phyloP scores from a whole-genome alignment of 768 basidiomycete genomes.

The Amylocystis lapponica region DNA sequence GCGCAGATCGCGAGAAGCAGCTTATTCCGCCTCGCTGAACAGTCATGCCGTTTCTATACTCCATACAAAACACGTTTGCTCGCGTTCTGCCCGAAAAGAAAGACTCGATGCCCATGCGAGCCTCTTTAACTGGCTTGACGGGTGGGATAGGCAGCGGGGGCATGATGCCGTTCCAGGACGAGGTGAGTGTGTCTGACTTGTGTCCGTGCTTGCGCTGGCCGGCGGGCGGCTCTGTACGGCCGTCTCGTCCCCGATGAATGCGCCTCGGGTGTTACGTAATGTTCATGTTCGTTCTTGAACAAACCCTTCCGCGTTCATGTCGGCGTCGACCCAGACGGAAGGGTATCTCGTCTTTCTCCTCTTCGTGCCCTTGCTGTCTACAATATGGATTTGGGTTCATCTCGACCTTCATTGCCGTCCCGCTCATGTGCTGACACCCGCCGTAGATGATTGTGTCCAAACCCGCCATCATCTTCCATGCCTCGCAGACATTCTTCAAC shows the following conservation, averaged over 20 bases:
- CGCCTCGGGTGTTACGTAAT: constrained; percentile 56
- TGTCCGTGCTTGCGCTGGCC: background rate
- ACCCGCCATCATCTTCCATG: constrained; percentile 70
- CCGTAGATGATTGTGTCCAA: constrained; percentile 83
- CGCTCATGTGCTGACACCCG: constrained; percentile 13
- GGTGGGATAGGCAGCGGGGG: constrained; percentile 52
- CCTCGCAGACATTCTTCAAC: constrained; percentile 84
- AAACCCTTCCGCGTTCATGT: constrained; percentile 19
- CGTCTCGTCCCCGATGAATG: too few species aligned
- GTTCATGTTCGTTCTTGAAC: constrained; percentile 34
- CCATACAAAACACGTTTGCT: constrained; percentile 44
- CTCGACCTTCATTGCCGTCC: background rate
- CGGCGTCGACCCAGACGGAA: constrained; percentile 27
- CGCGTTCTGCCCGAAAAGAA: constrained; percentile 43
- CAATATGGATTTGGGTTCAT: constrained; percentile 65
- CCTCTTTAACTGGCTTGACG: constrained; percentile 46
- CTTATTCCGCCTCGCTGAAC: too few species aligned
- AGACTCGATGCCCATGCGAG: constrained; percentile 26
- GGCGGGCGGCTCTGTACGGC: too few species aligned
- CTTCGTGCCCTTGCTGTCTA: constrained; percentile 58
- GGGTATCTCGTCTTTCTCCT: constrained; percentile 55
- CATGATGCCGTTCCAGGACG: constrained; percentile 59
- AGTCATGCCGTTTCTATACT: constrained; percentile 60
- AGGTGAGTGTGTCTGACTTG: constrained; percentile 45
- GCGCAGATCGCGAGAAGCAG: too few species aligned